Evolutionary conservation across 1,284 basidiomycete genomes (phyloP), one percentile per base, ranked within the genome.

Genomic region (Malassezia restricta): DNA sequence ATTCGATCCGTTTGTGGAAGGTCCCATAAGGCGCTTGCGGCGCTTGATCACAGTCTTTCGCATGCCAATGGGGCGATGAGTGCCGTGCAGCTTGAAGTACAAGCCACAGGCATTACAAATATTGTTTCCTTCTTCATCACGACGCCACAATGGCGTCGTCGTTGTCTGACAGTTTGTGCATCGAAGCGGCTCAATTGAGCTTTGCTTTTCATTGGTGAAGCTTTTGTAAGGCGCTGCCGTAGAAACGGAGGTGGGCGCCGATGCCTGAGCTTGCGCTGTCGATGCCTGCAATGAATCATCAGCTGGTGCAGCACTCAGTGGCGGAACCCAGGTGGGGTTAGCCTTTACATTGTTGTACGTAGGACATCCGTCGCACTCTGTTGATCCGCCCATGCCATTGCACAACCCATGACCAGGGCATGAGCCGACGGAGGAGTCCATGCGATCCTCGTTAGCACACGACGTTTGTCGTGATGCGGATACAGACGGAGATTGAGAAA

Each of bases 21-120:
- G 20, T 24, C 50, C 88, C 43, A 90, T 87, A 29, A 96, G 88
- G 62, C 92, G 84, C 77, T 96, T 96, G 58, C 92, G 80, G 33
- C 92, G 82, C 78, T 98, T 98, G 79, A 98, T 98, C 64, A 95
- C 89, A 3, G 87, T 86, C 79, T 96, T 95, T 77, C 94, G 95
- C 89, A 98, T 91, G 53, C 88, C 88, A 58, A 92, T 92, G 31
- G 92, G 92, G 40, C 92, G 83, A 66, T 95, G 90, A 0, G 87
- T 89, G 52, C 90, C 89, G 77, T 98, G 92, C 9, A 98, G 80
- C 76, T 98, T 98, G 79, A 90, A 91, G 77, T 96, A 98, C 5
- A 98, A 81, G 55, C 90, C 49, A 49, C 75, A 88, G 79, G 86
- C 87, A 66, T 89, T 88, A 77, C 87, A 89, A 43, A 88, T 85